Evolutionary conservation across 1,139 yeast genomes (phyloP).

Genomic region (Saccharomyces hybrid): DNA sequence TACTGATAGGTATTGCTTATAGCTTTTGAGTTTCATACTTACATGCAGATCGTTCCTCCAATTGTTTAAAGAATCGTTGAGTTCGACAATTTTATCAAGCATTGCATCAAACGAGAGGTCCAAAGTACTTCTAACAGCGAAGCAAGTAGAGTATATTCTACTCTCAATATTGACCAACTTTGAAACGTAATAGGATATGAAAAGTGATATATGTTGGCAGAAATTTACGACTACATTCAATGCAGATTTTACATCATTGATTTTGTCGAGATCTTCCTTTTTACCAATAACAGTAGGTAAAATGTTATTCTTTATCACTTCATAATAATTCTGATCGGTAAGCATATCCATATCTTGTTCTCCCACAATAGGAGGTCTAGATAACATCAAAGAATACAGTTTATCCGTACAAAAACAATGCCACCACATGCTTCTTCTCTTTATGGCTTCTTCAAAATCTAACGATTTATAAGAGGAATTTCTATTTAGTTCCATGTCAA

Average conservation of each 20-base stretch:
- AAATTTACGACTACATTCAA: slow-evolving; percentile 14
- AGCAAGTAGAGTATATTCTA: slow-evolving; percentile 15
- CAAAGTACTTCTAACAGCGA: slow-evolving; percentile 15
- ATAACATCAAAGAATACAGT: slow-evolving; percentile 16
- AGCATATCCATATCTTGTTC: slow-evolving; percentile 19
- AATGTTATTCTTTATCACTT: slow-evolving; percentile 11
- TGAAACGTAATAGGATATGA: slow-evolving; percentile 18
- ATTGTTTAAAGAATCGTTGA: slow-evolving; percentile 13
- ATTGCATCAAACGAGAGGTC: slow-evolving; percentile 21
- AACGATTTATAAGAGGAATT: slow-evolving; percentile 13
- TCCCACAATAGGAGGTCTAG: slow-evolving; percentile 20
- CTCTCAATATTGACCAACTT: slow-evolving; percentile 15
- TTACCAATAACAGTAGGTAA: slow-evolving; percentile 3
- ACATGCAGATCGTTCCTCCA: slow-evolving; percentile 23
- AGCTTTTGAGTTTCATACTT: slow-evolving; percentile 18
- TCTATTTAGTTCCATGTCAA: slow-evolving; percentile 19
- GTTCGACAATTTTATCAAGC: slow-evolving; percentile 13
- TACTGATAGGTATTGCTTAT: slow-evolving; percentile 19
- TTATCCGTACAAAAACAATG: slow-evolving; percentile 22
- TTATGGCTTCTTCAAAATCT: slow-evolving; percentile 12
- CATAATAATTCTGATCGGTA: slow-evolving; percentile 17
- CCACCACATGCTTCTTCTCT: slow-evolving; percentile 22
- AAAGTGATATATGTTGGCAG: slow-evolving; percentile 18
- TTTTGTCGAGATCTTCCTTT: slow-evolving; percentile 11
- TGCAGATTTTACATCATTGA: slow-evolving; percentile 13